Evolutionary conservation across 345 rosid species (phyloP).

Genomic region (Syzygium aromaticum): DNA sequence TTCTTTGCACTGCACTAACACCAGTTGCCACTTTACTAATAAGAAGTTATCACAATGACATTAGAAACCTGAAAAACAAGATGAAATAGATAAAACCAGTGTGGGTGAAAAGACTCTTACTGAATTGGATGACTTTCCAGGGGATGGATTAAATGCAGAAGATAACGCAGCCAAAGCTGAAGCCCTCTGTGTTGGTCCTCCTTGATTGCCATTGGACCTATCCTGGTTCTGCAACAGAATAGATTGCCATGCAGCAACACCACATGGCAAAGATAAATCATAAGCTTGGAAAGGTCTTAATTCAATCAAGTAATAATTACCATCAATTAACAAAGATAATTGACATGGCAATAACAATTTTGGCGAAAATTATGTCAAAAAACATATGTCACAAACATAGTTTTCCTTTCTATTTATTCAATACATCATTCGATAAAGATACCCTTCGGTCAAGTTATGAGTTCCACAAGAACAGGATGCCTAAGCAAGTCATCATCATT

Average conservation of each 20-base stretch:
- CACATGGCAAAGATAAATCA: not conserved
- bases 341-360: not conserved
- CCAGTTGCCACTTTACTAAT: not conserved
- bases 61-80: not conserved
- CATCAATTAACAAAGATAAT: not conserved
- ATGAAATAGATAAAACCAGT: not conserved
- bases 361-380: not conserved
- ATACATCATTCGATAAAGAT: not conserved
- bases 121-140: slow-evolving; percentile 35
- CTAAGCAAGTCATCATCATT: not conserved
- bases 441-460: not conserved
- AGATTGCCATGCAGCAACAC: not conserved
- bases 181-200: slow-evolving; percentile 96
- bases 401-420: not conserved
- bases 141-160: slow-evolving; percentile 81
- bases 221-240: slow-evolving; percentile 29
- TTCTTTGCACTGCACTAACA: not conserved
- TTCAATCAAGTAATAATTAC: not conserved
- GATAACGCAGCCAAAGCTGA: slow-evolving; percentile 93
- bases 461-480: not conserved
- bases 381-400: not conserved
- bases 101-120: slow-evolving; percentile 25
- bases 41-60: not conserved
- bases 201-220: slow-evolving; percentile 64
- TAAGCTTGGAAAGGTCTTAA: not conserved